phyloP scores from a whole-genome alignment of 352 stramenopile species.

The Phytophthora constricta region DNA sequence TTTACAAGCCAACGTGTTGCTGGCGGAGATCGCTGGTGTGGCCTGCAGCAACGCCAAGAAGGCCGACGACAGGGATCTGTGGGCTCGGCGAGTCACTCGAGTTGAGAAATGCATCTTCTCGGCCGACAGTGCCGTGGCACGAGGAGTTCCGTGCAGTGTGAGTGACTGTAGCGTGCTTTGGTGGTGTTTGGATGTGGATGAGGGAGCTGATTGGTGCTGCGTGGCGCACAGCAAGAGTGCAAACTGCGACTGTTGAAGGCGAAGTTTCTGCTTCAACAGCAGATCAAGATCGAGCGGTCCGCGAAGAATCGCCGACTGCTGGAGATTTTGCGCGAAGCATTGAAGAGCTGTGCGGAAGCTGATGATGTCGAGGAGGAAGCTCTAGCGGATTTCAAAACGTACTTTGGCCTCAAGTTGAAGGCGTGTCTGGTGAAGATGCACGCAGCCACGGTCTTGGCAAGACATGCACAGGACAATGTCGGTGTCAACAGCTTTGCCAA shows the following conservation, averaged over 20 bases:
- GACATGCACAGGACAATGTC: slow-evolving; percentile 22
- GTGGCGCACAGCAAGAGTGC: slow-evolving; percentile 40
- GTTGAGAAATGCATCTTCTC: slow-evolving; percentile 51
- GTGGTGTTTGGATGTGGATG: not conserved
- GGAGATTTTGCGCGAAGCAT: slow-evolving; percentile 57
- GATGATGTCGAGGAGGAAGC: not conserved
- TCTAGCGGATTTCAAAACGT: slow-evolving; percentile 40
- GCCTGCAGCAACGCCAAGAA: slow-evolving; percentile 50
- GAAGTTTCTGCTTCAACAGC: slow-evolving; percentile 59
- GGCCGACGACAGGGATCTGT: slow-evolving; percentile 53
- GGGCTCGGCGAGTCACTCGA: slow-evolving; percentile 52
- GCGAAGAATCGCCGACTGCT: slow-evolving; percentile 50
- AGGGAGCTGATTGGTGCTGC: slow-evolving; percentile 11
- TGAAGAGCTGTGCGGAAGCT: slow-evolving; percentile 38
- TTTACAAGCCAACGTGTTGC: slow-evolving; percentile 47
- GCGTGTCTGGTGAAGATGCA: slow-evolving; percentile 63
- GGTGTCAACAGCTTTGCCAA: slow-evolving; percentile 41
- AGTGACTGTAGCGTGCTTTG: not conserved
- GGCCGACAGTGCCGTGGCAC: slow-evolving; percentile 28
- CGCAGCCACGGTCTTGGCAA: slow-evolving; percentile 40
- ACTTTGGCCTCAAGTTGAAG: slow-evolving; percentile 65
- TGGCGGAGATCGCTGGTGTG: slow-evolving; percentile 66
- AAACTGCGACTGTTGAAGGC: slow-evolving; percentile 55
- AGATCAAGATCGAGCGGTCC: slow-evolving; percentile 46
- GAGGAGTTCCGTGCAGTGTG: slow-evolving; percentile 29